Evolutionary conservation across 2,329 filamentous ascomycete genomes (phyloP).

Genomic region (Penicillium occitanis): DNA sequence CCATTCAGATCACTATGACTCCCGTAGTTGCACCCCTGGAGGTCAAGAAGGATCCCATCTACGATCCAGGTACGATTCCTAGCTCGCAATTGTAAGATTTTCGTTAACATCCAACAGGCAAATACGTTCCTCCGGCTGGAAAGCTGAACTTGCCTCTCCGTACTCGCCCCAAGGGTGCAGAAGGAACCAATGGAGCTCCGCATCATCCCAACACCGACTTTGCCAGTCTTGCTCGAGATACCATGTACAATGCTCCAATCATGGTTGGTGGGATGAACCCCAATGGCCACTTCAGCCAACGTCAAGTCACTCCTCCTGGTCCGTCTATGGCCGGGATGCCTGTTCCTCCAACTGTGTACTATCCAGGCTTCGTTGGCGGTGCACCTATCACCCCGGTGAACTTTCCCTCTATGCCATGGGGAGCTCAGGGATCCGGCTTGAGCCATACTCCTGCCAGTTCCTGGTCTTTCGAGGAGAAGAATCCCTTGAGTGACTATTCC

Average conservation of each 20-base stretch:
- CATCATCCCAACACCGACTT: slow-evolving; percentile 27
- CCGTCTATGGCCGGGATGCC: slow-evolving; percentile 16
- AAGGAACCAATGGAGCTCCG: slow-evolving; percentile 16
- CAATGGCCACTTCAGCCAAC: slow-evolving; percentile 31
- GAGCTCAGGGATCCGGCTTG: slow-evolving; percentile 38
- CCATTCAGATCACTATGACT: slow-evolving; percentile 18
- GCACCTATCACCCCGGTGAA: slow-evolving; percentile 34
- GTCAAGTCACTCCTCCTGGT: slow-evolving; percentile 33
- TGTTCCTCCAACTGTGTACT: slow-evolving; percentile 37
- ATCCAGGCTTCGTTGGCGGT: slow-evolving; percentile 36
- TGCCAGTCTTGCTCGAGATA: slow-evolving; percentile 35
- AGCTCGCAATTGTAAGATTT: neutral
- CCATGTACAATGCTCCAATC: slow-evolving; percentile 21
- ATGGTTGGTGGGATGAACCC: slow-evolving; percentile 35
- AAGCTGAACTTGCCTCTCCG: slow-evolving; percentile 20
- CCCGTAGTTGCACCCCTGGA: slow-evolving; percentile 14
- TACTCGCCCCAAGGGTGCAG: slow-evolving; percentile 14
- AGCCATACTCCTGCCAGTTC: slow-evolving; percentile 38
- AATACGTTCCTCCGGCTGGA: slow-evolving; percentile 21
- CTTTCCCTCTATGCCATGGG: slow-evolving; percentile 38
- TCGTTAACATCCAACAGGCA: slow-evolving; percentile 7
- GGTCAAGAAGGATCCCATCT: slow-evolving; percentile 18
- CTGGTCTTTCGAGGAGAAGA: slow-evolving; percentile 46
- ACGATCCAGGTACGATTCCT: slow-evolving; percentile 17
- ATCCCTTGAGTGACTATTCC: slow-evolving; percentile 64